Evolutionary conservation across 2,329 filamentous ascomycete species (phyloP).

Genomic region (Chaetomiaceae sp.): DNA sequence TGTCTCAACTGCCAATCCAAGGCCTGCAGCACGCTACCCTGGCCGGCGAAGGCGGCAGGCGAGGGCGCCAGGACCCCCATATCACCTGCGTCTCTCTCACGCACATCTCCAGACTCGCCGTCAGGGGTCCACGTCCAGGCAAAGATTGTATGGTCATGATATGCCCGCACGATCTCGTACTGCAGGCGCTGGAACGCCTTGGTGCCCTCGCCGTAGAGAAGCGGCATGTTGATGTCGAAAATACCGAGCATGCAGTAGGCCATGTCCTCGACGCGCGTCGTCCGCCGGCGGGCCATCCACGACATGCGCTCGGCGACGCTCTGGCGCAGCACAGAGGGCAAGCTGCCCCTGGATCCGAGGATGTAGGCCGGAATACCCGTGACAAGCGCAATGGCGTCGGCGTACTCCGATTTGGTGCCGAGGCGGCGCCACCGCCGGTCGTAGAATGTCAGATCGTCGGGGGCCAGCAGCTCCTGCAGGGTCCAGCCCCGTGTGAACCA

Average conservation of each 20-base stretch:
- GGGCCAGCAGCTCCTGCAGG: conserved; percentile 16
- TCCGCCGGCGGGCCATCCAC: background rate
- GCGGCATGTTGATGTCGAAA: conserved; percentile 1
- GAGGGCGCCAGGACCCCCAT: too few relatives aligned
- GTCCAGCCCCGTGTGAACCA: conserved; percentile 20
- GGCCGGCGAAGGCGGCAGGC: too few relatives aligned
- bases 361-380: background rate
- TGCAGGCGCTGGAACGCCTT: background rate
- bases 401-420: background rate
- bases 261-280: conserved; percentile 1
- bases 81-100: too few relatives aligned
- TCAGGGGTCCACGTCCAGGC: too few relatives aligned
- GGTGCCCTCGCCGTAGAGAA: conserved; percentile 6
- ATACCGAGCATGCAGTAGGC: conserved; percentile 9
- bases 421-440: conserved; percentile 17
- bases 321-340: background rate
- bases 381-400: background rate
- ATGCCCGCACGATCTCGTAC: background rate
- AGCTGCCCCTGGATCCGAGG: background rate
- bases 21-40: too few relatives aligned
- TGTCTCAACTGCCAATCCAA: too few relatives aligned
- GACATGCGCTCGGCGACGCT: background rate
- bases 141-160: conserved; percentile 1
- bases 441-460: conserved; percentile 3
- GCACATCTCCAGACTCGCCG: too few relatives aligned